Evolutionary conservation across 108 stramenopile genomes (phyloP).

Genomic region (Parietichytrium sp.): DNA sequence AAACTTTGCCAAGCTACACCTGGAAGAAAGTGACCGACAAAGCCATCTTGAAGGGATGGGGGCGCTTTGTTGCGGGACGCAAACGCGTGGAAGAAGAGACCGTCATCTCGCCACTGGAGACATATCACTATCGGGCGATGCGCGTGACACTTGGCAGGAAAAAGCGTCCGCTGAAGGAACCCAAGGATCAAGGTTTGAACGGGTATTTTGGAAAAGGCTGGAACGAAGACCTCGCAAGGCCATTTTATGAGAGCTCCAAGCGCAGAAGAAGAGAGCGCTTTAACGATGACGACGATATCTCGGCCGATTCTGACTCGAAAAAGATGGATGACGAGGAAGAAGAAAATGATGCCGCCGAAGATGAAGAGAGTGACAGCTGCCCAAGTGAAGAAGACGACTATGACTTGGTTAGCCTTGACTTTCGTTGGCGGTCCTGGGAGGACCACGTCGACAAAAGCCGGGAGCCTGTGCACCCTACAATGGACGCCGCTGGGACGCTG

Average conservation of each 20-base stretch:
- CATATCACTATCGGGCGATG: slow-evolving; percentile 12
- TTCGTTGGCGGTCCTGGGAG: slow-evolving; percentile 17
- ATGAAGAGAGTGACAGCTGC: not conserved
- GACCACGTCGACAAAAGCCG: not conserved
- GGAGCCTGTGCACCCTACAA: not conserved
- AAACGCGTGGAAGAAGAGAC: slow-evolving; percentile 16
- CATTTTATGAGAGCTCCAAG: not conserved
- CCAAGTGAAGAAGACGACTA: not conserved
- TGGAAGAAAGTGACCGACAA: no score
- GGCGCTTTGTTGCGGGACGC: not conserved
- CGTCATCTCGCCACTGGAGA: slow-evolving; percentile 13
- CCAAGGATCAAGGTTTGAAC: slow-evolving; percentile 21
- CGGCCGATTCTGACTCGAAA: not conserved
- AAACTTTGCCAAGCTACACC: not conserved
- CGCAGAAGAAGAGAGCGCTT: no score
- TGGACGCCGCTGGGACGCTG: not conserved
- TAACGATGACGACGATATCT: no score
- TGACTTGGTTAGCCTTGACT: not conserved
- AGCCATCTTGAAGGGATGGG: slow-evolving; percentile 2
- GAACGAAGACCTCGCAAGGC: slow-evolving; percentile 23
- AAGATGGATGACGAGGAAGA: not conserved
- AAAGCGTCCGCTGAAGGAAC: slow-evolving; percentile 32
- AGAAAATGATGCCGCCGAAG: not conserved
- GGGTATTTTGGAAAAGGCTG: slow-evolving; percentile 37
- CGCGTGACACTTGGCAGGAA: not conserved